Conservation (phyloP, 768 basidiomycete genomes). For the Pleurotus salmoneostramineus region DNA sequence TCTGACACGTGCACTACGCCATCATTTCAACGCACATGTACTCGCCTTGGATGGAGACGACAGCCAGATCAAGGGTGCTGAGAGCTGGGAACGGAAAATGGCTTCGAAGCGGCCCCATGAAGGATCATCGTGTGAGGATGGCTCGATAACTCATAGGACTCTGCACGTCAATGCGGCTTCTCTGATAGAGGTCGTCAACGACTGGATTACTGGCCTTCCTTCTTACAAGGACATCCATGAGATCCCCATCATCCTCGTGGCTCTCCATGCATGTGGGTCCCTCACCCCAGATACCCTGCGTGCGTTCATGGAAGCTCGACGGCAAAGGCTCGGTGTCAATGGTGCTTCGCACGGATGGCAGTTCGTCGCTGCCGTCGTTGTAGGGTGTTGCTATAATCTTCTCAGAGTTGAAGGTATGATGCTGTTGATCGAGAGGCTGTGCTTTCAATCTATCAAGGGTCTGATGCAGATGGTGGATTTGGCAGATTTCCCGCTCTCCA, state of each 20-base stretch:
- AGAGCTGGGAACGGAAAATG: conserved; percentile 28
- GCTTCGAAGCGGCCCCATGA: background rate
- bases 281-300: conserved; percentile 66
- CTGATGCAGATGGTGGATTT: conserved; percentile 8
- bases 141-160: conserved; percentile 52
- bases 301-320: conserved; percentile 33
- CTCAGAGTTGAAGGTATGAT: conserved; percentile 45
- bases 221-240: conserved; percentile 2
- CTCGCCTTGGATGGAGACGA: conserved; percentile 66
- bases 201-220: conserved; percentile 41
- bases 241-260: conserved; percentile 57
- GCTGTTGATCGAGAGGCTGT: background rate
- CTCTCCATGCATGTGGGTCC: conserved; percentile 74
- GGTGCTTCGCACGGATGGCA: conserved; percentile 33
- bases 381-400: conserved; percentile 81
- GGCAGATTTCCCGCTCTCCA: conserved; percentile 57
- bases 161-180: conserved; percentile 48
- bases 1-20: conserved; percentile 48
- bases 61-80: conserved; percentile 56
- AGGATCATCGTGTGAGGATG: conserved; percentile 6
- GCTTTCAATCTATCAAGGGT: background rate
- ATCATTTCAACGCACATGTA: conserved; percentile 35
- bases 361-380: conserved; percentile 51
- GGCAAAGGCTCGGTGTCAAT: background rate
- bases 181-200: conserved; percentile 40